These are phyloP conservation scores for Durotheca rogersii DNA, from an alignment of 495 filamentous ascomycete genomes.

Conservation along the genomic window DNA sequence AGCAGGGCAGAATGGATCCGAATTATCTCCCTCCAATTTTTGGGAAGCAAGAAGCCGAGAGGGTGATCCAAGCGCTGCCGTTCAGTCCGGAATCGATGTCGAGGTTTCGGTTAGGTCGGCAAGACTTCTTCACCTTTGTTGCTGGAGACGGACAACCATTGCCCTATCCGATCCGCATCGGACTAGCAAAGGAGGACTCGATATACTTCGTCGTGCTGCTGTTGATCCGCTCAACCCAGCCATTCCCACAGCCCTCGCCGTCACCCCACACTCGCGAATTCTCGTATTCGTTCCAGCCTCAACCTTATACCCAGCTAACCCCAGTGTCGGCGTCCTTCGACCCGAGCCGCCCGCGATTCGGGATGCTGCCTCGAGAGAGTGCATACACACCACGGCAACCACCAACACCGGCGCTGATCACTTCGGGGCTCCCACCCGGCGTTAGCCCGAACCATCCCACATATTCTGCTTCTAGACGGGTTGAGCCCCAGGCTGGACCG, in stretches of 20 bases:
- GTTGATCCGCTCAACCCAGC: constrained; percentile 36
- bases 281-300: constrained; percentile 47
- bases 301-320: constrained; percentile 44
- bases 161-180: constrained; percentile 45
- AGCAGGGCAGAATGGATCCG: constrained; percentile 52
- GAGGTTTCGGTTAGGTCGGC: constrained; percentile 46
- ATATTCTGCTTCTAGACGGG: constrained; percentile 41
- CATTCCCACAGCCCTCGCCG: constrained; percentile 45
- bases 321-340: constrained; percentile 47
- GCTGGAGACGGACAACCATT: constrained; percentile 48
- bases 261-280: constrained; percentile 51
- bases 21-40: constrained; percentile 59
- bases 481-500: constrained; percentile 42
- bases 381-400: constrained; percentile 37
- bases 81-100: constrained; percentile 50
- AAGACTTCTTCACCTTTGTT: constrained; percentile 52
- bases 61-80: constrained; percentile 49
- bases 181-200: constrained; percentile 53
- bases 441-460: constrained; percentile 35
- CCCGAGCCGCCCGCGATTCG: constrained; percentile 38
- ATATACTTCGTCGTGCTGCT: constrained; percentile 55
- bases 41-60: constrained; percentile 47
- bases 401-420: constrained; percentile 35
- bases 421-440: constrained; percentile 30
- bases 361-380: constrained; percentile 39